phyloP scores from a whole-genome alignment of 2,329 filamentous ascomycete genomes.

The Pleurostoma richardsiae region DNA sequence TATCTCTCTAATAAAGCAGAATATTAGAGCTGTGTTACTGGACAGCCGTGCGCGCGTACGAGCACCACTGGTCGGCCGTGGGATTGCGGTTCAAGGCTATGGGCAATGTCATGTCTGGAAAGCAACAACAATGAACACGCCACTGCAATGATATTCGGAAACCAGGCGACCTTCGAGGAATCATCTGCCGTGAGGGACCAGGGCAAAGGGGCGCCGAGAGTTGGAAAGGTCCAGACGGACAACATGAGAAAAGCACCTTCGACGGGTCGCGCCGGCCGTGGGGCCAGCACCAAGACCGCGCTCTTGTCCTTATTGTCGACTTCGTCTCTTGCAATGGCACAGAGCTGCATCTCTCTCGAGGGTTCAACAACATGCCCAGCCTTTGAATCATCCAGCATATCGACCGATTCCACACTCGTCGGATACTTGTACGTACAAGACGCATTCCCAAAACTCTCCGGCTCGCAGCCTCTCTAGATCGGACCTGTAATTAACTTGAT shows the following conservation, averaged over 20 bases:
- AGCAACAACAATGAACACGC: conserved; percentile 14
- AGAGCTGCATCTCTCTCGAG: conserved; percentile 45
- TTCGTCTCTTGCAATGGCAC: conserved; percentile 30
- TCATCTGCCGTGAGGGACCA: background rate
- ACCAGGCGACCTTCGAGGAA: background rate
- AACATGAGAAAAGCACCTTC: background rate
- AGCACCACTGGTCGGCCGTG: no score
- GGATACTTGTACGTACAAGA: conserved; percentile 52
- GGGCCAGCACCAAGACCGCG: conserved; percentile 3
- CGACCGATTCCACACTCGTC: conserved; percentile 45
- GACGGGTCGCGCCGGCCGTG: no score
- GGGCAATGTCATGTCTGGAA: background rate
- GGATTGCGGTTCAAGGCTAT: no score
- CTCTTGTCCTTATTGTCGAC: conserved; percentile 4
- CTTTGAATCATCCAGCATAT: conserved; percentile 58
- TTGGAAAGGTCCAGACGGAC: background rate
- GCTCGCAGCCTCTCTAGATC: background rate
- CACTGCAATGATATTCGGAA: conserved; percentile 5
- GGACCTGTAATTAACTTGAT: background rate
- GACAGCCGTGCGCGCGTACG: no score
- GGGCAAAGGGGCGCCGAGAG: background rate
- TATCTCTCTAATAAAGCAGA: conserved; percentile 7
- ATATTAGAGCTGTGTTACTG: conserved; percentile 2
- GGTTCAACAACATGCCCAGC: conserved; percentile 58
- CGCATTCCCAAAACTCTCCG: background rate